phyloP scores from a whole-genome alignment of 23 red algal species.

The Gracilaria domingensis region DNA sequence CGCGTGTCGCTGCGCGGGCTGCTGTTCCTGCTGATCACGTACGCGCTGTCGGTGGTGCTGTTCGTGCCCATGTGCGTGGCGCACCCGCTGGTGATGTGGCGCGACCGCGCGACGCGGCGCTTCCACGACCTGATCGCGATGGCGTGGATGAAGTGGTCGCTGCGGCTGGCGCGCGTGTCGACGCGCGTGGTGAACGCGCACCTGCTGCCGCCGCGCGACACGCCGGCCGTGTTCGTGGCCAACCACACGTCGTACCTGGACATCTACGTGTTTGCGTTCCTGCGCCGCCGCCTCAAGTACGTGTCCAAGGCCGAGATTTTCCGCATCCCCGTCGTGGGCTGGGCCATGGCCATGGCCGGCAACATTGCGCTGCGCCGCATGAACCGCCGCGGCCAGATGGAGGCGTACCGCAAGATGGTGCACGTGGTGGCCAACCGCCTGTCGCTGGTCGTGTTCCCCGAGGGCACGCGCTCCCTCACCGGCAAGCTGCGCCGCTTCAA shows the following conservation, averaged over 20 bases:
- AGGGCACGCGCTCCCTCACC: conserved; percentile 86
- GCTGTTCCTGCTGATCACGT: conserved; percentile 67
- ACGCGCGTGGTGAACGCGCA: conserved; percentile 70
- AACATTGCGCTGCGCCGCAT: conserved; percentile 81
- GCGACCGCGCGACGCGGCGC: conserved; percentile 69
- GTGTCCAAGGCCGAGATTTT: conserved; percentile 96
- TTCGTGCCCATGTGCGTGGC: conserved; percentile 75
- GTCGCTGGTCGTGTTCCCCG: conserved; percentile 93
- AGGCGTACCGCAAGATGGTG: conserved; percentile 88
- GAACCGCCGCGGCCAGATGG: conserved; percentile 78
- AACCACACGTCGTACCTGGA: conserved; percentile 95
- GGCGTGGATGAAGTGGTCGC: conserved; percentile 80
- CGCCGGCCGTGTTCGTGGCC: conserved; percentile 84
- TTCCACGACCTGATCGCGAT: conserved; percentile 79
- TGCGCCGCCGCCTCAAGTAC: conserved; percentile 87
- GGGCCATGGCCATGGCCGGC: conserved; percentile 91
- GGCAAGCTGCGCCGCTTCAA: conserved; percentile 81
- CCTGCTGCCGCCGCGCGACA: conserved; percentile 61
- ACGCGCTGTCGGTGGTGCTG: conserved; percentile 73
- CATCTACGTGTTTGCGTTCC: conserved; percentile 86
- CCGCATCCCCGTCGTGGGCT: conserved; percentile 89
- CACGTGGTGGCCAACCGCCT: conserved; percentile 59
- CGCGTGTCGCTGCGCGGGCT: conserved; percentile 55
- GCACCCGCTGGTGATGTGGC: conserved; percentile 66
- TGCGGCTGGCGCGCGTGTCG: conserved; percentile 55